Evolutionary conservation across 2,329 filamentous ascomycete species (phyloP).

Genomic region (Fusarium circinatum): DNA sequence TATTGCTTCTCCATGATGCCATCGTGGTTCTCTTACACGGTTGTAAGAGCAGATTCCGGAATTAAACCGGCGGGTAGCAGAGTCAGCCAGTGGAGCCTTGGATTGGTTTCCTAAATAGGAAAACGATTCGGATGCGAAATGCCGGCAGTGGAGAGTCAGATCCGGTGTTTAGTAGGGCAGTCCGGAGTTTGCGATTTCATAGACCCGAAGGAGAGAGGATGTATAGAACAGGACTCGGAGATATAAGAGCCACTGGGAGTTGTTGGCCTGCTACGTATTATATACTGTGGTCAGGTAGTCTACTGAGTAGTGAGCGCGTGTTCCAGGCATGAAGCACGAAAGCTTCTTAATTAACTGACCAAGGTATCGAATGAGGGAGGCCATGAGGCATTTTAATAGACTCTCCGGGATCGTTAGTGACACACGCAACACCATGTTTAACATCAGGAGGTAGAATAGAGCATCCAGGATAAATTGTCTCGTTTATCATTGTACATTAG

Average conservation of each 20-base stretch:
- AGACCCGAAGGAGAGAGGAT: not conserved
- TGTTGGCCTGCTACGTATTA: not conserved
- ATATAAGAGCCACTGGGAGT: not conserved
- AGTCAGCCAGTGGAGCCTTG: not conserved
- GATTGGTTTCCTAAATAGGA: constrained; percentile 36
- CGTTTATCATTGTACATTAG: not conserved
- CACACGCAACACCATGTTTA: not conserved
- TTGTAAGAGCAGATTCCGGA: constrained; percentile 10
- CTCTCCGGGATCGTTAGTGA: not conserved
- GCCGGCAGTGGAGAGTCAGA: not conserved
- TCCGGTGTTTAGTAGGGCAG: not conserved
- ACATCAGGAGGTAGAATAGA: not conserved
- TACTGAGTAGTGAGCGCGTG: not conserved
- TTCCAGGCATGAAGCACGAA: not conserved
- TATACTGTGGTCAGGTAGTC: not conserved
- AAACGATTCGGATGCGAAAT: constrained; percentile 12
- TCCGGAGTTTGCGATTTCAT: not conserved
- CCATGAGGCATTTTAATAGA: not conserved
- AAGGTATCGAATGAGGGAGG: not conserved
- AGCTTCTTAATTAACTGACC: not conserved
- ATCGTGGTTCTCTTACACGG: constrained; percentile 11
- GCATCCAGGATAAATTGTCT: not conserved
- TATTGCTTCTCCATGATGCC: constrained; percentile 3
- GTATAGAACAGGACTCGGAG: not conserved
- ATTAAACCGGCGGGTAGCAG: constrained; percentile 3